Evolutionary conservation across 345 rosid species (phyloP), one percentile per base, ranked within the genome.

Genomic region (Melastoma malabathricum): DNA sequence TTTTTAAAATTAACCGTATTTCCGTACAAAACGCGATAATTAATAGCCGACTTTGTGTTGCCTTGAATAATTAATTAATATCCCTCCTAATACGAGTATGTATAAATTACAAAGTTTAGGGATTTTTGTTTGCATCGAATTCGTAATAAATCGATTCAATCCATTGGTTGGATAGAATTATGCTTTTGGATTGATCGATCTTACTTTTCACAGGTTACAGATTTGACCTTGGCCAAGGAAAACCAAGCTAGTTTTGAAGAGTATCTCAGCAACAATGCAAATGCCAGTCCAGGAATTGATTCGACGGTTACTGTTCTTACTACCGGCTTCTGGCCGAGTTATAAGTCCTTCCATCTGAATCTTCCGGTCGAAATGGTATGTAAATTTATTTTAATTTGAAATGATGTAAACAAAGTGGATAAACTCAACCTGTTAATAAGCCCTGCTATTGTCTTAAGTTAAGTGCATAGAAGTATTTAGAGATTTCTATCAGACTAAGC

Each of bases 301-400:
- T 70, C 82, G 65, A 55, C 88, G 8, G 97, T 84, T 16, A 79
- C 79, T 68, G 92, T 88, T 65, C 83, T 88, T 23, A 88, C 97
- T 34, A 84, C 88, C 54, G 97, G 90, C 29, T 88, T 80, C 58
- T 88, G 97, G 97, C 97, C 94, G 44, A 84, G 82, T 61, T 88
- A 80, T 66, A 84, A 88, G 54, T 78, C 94, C 25, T 76, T 76
- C 51, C 86, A 84, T 77, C 71, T 84, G 29, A 88, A 76, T 47
- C 86, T 82, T 19, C 92, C 97, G 1, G 64, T 66, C 23, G 94
- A 84, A 69, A 84, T 84, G 92, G 97, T 84, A 71, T 45, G 59
- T 8, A 16, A 27, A 61, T 8, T 22, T n/a, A 4, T 45, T 3
- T 5, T 45, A 18, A 45, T 15, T n/a, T 15, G 10, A 6, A n/a